Conservation (phyloP, 2,329 filamentous ascomycete genomes). For the Fusarium sp. region DNA sequence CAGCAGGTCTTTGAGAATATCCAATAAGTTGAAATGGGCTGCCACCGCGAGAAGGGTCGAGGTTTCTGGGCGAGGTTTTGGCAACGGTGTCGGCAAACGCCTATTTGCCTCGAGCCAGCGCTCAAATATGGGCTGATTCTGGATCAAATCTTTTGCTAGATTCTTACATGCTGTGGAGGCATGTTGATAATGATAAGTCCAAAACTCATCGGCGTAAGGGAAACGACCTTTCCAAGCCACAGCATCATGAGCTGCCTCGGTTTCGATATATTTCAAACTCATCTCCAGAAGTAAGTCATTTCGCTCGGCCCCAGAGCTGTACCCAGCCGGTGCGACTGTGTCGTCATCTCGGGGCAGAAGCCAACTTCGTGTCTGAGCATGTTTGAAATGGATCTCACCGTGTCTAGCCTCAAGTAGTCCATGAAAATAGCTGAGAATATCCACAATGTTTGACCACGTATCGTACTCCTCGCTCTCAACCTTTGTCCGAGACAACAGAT, state of each 20-base stretch:
- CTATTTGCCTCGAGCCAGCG: too few relatives aligned
- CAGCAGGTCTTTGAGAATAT: too few relatives aligned
- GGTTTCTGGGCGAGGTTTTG: too few relatives aligned
- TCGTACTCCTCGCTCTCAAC: neutral
- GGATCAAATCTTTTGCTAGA: too few relatives aligned
- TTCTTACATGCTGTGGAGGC: neutral
- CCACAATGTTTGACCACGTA: neutral
- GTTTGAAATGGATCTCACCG: slow-evolving; percentile 17
- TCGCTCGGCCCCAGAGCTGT: neutral
- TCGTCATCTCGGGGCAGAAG: neutral
- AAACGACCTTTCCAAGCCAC: neutral
- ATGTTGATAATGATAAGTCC: neutral
- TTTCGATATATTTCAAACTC: neutral
- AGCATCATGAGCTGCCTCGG: neutral
- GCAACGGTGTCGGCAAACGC: too few relatives aligned
- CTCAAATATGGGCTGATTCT: too few relatives aligned
- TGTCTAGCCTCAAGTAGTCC: neutral
- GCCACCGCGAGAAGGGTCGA: too few relatives aligned
- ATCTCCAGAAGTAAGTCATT: neutral
- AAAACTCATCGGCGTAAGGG: neutral
- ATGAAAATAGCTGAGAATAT: neutral
- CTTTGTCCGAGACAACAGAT: neutral
- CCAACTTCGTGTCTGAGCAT: slow-evolving; percentile 5
- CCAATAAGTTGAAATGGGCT: too few relatives aligned
- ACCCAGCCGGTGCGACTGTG: neutral